Evolutionary conservation across 1,284 basidiomycete genomes (phyloP).

Genomic region (Pseudozyma tsukubaensis): DNA sequence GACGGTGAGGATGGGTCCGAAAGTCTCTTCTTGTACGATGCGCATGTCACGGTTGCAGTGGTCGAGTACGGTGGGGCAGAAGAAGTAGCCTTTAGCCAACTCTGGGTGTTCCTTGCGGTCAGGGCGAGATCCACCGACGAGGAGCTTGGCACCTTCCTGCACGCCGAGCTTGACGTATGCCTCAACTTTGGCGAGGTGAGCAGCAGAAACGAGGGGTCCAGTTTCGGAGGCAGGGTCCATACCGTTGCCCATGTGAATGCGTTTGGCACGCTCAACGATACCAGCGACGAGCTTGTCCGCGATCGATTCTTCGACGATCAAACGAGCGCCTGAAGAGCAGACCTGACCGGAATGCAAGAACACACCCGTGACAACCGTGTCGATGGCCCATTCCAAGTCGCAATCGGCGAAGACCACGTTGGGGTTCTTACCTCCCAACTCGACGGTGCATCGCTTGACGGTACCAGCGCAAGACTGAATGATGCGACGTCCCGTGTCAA

Average conservation of each 20-base stretch:
- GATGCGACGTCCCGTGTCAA: constrained; percentile 64
- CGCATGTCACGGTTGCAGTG: constrained; percentile 66
- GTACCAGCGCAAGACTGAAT: constrained; percentile 60
- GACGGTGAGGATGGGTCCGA: constrained; percentile 67
- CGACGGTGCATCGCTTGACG: constrained; percentile 66
- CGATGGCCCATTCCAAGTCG: constrained; percentile 65
- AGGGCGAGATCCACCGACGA: constrained; percentile 61
- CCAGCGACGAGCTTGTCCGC: constrained; percentile 65
- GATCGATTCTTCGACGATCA: constrained; percentile 67
- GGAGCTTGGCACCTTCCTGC: constrained; percentile 61
- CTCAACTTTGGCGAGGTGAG: constrained; percentile 63
- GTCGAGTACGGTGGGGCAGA: constrained; percentile 67
- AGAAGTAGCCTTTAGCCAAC: constrained; percentile 66
- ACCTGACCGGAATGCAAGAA: constrained; percentile 68
- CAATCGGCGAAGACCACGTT: constrained; percentile 67
- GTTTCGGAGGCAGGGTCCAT: constrained; percentile 61
- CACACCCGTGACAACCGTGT: constrained; percentile 65
- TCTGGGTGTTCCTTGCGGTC: constrained; percentile 57
- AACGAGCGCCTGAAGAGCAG: constrained; percentile 64
- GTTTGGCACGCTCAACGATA: constrained; percentile 63
- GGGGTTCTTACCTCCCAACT: constrained; percentile 68
- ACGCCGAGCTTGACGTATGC: constrained; percentile 57
- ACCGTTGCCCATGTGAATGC: constrained; percentile 65
- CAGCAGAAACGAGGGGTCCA: constrained; percentile 64
- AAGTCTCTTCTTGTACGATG: constrained; percentile 68